Base-by-base conservation (phyloP, 2,329 filamentous ascomycete genomes). In the Chaetomiaceae sp. region DNA sequence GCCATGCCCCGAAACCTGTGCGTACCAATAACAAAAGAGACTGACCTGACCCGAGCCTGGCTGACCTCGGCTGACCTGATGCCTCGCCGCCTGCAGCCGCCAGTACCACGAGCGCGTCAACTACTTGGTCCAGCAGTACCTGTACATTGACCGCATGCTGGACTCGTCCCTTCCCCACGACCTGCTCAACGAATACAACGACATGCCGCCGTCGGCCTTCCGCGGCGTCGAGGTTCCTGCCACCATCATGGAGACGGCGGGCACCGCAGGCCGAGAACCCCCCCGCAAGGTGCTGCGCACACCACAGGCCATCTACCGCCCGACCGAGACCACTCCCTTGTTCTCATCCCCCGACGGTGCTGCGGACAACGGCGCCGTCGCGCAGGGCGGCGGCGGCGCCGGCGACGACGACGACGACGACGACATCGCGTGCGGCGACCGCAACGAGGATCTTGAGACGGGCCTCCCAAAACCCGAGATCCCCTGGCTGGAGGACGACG, bases 161-260 rank as follows among this genome's bases (percentile, higher is more conserved):
- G 89, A 95, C 67, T 95, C 88, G 8, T 90, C 88, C 24, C 78
- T 95, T n/a, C 90, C 90, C 2, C 90, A 95, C 61, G 84, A 91
- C 58, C 73, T 97, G 36, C 81, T 97, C 48, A 90, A 94, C 61
- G 90, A 96, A 65, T 96, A 95, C 65, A 83, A 83, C 53, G 72
- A 84, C 53, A 70, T 81, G 40, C 72, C 78, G 35, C 71, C 72
- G 17, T 75, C 72, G 32, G 73, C 73, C 19, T 74, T 78, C 52
- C 72, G 71, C 38, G 68, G 71, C 39, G 60, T 78, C 48, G 76
- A 81, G 55, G 76, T 88, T 6, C 86, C 88, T 2, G 73, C 78
- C 26, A 89, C 86, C 10, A 93, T 93, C 56, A 68, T 73, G n/a
- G 88, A 93, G 61, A 84, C 63, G 17, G 62, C 62, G 22, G 55